phyloP scores from a whole-genome alignment of 768 basidiomycete genomes.

The Lyophyllum atratum region DNA sequence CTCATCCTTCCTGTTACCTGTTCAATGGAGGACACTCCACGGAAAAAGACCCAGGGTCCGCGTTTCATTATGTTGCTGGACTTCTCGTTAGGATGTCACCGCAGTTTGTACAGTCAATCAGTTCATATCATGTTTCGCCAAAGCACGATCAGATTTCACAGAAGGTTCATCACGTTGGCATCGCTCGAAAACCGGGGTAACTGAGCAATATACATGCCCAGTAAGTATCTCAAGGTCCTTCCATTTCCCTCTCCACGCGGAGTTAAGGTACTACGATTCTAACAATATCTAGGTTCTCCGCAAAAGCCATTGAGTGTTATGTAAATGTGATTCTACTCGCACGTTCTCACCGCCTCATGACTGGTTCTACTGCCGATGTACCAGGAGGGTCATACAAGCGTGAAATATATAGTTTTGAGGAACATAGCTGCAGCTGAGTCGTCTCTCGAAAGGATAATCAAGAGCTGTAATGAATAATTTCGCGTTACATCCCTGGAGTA shows the following conservation, averaged over 20 bases:
- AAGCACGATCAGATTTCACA: background rate
- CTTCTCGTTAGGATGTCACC: background rate
- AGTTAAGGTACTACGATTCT: slow-evolving; percentile 3
- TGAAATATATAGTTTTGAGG: background rate
- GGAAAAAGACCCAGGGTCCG: background rate
- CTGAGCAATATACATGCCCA: background rate
- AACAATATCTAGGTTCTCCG: background rate
- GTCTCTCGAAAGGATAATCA: background rate
- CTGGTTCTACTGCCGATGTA: background rate
- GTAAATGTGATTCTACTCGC: slow-evolving; percentile 9
- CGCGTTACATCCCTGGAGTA: background rate
- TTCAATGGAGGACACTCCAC: background rate
- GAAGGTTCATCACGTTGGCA: slow-evolving; percentile 1
- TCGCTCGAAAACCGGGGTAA: slow-evolving; percentile 10
- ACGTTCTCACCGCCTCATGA: slow-evolving; percentile 2
- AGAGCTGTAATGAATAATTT: background rate
- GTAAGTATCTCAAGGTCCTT: background rate
- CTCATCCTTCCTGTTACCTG: background rate
- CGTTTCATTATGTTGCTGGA: background rate
- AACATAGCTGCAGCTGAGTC: background rate
- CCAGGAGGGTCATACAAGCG: background rate
- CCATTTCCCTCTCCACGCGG: slow-evolving; percentile 6
- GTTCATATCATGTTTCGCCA: background rate
- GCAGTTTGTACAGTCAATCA: background rate
- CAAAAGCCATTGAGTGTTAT: slow-evolving; percentile 3